Evolutionary conservation across 305 asterid species (phyloP), one percentile per base, ranked within the genome.

Genomic region (Fraxinus platypoda): DNA sequence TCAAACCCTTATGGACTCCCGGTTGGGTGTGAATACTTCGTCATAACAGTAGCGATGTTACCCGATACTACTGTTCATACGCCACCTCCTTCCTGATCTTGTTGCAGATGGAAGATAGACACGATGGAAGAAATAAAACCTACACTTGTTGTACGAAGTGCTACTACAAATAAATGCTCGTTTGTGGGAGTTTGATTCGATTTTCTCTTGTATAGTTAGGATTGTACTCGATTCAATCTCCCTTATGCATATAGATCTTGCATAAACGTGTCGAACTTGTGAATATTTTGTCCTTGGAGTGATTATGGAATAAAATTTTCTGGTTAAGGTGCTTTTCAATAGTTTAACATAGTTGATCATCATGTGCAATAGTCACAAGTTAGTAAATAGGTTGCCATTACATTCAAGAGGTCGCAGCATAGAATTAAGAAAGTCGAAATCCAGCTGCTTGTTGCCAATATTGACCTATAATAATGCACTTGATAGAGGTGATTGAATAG

Each of bases 11-110:
- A 91, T 77, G 94, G 95, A 70, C 94, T 97, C 59, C 92, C 94
- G 13, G 89, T 91, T 49, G 98, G 98, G 78, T 88, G 97, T 87
- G 99, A 94, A 87, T 97, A 92, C 89, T 94, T 93, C 78, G 83
- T 93, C 71, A 98, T 94, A 87, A 97, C 99, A 75, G 87, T 94
- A 81, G 97, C 98, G 81, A 93, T 94, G 98, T 88, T 97, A 86
- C 99, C 99, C 57, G 94, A 92, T 83, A 91, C 95, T 43, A 73
- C 88, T 66, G 91, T 90, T 90, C 94, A 88, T 90, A 90, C 95
- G 64, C 89, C 90, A 8, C 71, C 91, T 74, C 84, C 97, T 96
- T 96, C 97, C 98, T 96, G 98, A 93, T 94, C 98, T 92, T 23
- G 71, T 66, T 83, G 91, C 92, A 84, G 87, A 87, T 74, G 88